Evolutionary conservation across 2,329 filamentous ascomycete species (phyloP).

Genomic region (Exophiala mesophila): DNA sequence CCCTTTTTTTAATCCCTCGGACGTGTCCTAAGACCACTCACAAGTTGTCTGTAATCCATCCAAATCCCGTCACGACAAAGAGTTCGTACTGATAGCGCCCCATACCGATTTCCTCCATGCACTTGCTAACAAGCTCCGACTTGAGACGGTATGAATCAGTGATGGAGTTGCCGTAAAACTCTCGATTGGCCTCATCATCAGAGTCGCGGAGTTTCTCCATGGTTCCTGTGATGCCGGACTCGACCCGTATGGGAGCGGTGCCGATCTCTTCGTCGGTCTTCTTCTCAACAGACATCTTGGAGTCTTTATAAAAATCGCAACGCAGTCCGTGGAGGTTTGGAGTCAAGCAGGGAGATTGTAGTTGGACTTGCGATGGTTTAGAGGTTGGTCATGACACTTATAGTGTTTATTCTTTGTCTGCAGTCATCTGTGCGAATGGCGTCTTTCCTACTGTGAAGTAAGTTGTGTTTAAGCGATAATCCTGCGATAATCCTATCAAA

Average conservation of each 20-base stretch:
- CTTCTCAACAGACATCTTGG: slow-evolving; percentile 1
- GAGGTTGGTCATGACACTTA: too few relatives aligned
- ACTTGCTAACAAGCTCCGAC: slow-evolving; percentile 76
- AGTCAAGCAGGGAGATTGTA: too few relatives aligned
- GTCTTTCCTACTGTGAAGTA: too few relatives aligned
- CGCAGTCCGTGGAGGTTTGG: too few relatives aligned
- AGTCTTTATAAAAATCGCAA: background rate
- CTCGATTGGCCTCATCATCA: slow-evolving; percentile 30
- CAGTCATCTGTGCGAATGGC: too few relatives aligned
- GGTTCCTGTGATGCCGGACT: background rate
- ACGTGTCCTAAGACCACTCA: too few relatives aligned
- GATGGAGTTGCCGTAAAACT: slow-evolving; percentile 37
- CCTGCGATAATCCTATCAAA: too few relatives aligned
- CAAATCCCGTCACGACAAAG: slow-evolving; percentile 49
- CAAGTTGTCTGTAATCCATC: slow-evolving; percentile 59
- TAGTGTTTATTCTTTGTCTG: too few relatives aligned
- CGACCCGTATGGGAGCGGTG: background rate
- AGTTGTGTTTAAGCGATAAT: too few relatives aligned
- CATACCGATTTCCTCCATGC: slow-evolving; percentile 82
- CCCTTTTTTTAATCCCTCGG: too few relatives aligned
- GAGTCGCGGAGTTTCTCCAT: slow-evolving; percentile 12
- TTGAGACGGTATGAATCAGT: slow-evolving; percentile 66
- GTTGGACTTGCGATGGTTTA: too few relatives aligned
- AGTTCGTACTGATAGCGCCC: slow-evolving; percentile 60
- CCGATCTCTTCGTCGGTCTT: slow-evolving; percentile 5